Percentiles rank a stretch among this genome's conserved stretches.
Conservation (phyloP, 75 land plant genomes). For the Ceratopteris richardii region DNA sequence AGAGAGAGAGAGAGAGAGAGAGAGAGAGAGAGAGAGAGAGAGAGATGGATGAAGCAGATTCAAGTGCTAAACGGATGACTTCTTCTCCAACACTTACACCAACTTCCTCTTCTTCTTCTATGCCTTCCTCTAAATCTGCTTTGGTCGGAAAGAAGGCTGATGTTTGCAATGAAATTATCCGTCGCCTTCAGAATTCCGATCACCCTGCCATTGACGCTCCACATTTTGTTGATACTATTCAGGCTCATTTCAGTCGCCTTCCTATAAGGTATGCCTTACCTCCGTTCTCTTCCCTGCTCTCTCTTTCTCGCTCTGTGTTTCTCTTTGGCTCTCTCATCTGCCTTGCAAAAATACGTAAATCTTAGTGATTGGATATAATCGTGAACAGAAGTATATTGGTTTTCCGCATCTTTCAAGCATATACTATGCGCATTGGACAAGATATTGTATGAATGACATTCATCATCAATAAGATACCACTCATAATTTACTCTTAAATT, state of each 20-base stretch:
- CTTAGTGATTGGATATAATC: too few species aligned
- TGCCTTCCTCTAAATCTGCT: neutral
- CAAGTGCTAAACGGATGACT: neutral
- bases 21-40: too few species aligned
- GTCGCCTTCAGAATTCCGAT: slow-evolving; percentile 23
- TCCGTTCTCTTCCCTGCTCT: neutral
- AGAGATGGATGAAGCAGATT: too few species aligned
- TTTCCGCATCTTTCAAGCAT: too few species aligned
- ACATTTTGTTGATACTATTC: slow-evolving; percentile 24
- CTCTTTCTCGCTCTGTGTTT: neutral
- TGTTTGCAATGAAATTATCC: slow-evolving; percentile 29
- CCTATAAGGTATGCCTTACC: slow-evolving; percentile 30
- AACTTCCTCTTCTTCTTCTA: neutral
- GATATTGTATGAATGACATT: too few species aligned
- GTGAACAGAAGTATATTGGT: too few species aligned
- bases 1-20: too few species aligned
- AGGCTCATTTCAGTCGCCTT: slow-evolving; percentile 44
- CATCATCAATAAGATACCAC: too few species aligned
- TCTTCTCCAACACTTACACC: neutral
- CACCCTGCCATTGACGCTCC: slow-evolving; percentile 23
- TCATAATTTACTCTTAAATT: too few species aligned
- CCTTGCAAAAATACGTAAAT: too few species aligned
- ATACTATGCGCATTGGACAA: too few species aligned
- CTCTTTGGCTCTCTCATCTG: too few species aligned
- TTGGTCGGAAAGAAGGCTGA: slow-evolving; percentile 9